Conservation (phyloP, 139 green algal genomes). For the Micractinium sp. region DNA sequence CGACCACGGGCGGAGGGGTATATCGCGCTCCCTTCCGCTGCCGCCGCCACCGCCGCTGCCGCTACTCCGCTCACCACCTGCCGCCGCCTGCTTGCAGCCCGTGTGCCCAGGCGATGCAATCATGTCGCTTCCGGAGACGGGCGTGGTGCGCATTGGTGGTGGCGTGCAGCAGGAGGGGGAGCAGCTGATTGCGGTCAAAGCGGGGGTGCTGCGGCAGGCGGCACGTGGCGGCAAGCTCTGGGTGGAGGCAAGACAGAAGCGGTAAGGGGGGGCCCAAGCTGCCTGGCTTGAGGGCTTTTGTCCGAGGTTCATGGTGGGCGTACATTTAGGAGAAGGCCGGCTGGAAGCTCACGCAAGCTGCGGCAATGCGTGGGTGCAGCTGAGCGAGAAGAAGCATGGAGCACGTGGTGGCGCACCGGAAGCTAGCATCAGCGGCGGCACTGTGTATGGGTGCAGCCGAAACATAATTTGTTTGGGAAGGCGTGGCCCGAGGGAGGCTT, state of each 20-base stretch:
- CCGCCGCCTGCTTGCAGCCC: conserved; percentile 44
- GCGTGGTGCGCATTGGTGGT: conserved; percentile 67
- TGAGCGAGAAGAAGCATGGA: too few species aligned
- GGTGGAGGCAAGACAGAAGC: conserved; percentile 74
- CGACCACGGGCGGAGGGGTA: not conserved
- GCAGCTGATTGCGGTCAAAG: conserved; percentile 57
- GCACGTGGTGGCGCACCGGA: too few species aligned
- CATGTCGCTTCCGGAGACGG: conserved; percentile 64
- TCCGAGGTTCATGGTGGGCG: too few species aligned
- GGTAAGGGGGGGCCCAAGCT: conserved; percentile 48
- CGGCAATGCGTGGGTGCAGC: too few species aligned
- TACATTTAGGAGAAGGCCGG: too few species aligned
- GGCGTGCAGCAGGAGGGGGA: conserved; percentile 57
- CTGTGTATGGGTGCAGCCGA: too few species aligned
- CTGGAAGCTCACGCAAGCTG: too few species aligned
- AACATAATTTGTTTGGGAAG: too few species aligned
- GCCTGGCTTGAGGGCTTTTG: not conserved
- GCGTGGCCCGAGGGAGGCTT: too few species aligned
- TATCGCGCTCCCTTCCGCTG: not conserved
- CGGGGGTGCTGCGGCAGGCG: conserved; percentile 68
- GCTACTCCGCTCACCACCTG: too few species aligned
- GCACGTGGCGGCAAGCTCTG: conserved; percentile 67
- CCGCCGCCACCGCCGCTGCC: not conserved
- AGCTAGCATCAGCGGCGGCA: too few species aligned
- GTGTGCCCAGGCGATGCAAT: conserved; percentile 78